These are phyloP conservation scores for Leccinum ochraceum DNA, from an alignment of 768 basidiomycete genomes.

Conservation along the genomic window DNA sequence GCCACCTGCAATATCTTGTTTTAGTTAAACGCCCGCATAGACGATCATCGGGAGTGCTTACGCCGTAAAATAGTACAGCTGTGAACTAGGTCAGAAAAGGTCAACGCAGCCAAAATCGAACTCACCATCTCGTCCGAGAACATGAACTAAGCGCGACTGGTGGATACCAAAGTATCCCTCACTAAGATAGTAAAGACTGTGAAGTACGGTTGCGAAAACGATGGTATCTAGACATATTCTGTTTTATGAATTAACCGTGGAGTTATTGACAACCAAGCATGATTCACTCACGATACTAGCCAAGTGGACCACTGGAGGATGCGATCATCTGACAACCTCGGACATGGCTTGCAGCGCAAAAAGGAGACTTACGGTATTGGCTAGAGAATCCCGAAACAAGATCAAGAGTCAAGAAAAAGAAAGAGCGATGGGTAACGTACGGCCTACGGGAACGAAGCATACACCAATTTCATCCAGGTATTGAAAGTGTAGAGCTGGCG, in stretches of 20 bases:
- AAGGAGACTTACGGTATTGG: constrained; percentile 8
- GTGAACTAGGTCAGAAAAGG: not conserved
- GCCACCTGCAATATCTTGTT: constrained; percentile 6
- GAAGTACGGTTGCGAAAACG: constrained; percentile 5
- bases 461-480: constrained; percentile 16
- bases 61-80: constrained; percentile 22
- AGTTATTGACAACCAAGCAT: not conserved
- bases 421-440: constrained; percentile 12
- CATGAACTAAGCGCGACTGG: constrained; percentile 13
- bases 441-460: constrained; percentile 4
- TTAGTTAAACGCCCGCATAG: not conserved
- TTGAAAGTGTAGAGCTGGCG: constrained; percentile 2
- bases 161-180: not conserved
- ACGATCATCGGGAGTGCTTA: not conserved
- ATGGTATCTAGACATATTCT: constrained; percentile 22
- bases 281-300: constrained; percentile 14
- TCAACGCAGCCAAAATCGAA: not conserved
- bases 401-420: not conserved
- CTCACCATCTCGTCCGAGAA: constrained; percentile 31
- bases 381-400: constrained; percentile 6
- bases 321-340: not conserved
- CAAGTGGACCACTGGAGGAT: constrained; percentile 15
- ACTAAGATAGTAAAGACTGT: constrained; percentile 4
- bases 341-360: not conserved
- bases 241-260: not conserved